Base-by-base conservation (phyloP, 2,329 filamentous ascomycete genomes). In the Orbilia blumenaviensis region DNA sequence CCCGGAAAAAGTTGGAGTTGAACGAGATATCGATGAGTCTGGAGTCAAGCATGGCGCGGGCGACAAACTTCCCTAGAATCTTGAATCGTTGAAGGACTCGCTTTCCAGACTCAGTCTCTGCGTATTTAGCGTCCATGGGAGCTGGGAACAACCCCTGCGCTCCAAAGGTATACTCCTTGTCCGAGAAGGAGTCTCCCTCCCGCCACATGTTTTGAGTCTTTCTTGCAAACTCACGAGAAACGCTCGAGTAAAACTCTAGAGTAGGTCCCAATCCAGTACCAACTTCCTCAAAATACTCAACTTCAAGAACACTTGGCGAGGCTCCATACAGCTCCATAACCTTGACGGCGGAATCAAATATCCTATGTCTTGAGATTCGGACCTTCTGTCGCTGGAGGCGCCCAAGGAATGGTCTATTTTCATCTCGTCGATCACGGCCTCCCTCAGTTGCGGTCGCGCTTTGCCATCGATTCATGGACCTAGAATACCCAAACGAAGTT, bases 261-360 rank as follows among this genome's bases (percentile, higher is more conserved):
- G 95, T 99, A 2, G 95, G 95, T 0, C 95, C 95, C 50, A 99
- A 86, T 52, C 95, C 95, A 23, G 96, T 99, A 68, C 95, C 95
- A 21, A 99, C 95, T 84, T 99, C 95, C 81, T 98, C 95, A 79
- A 99, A 99, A 81, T 99, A 99, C 81, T 99, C 96, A 1, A 99
- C 94, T 81, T 99, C 95, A 0, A 99, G 85, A 27, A 98, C 92
- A 82, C 94, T 98, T 73, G 96, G 92, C 0, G 94, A 96, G n/a
- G 92, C 92, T 0, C 95, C 95, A 80, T 99, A 99, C 1, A 98
- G 88, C 80, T 99, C 94, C 94, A 99, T 98, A 29, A 99, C 95
- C 83, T 99, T 99, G 82, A 98, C 86, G 0, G 95, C 95, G 12
- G 95, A 98, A 82, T 99, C 95, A 6, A 99, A 86, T 50, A 99